These are phyloP conservation scores for Fusarium dlaminii DNA, from an alignment of 2,329 filamentous ascomycete genomes.

Conservation along the genomic window DNA sequence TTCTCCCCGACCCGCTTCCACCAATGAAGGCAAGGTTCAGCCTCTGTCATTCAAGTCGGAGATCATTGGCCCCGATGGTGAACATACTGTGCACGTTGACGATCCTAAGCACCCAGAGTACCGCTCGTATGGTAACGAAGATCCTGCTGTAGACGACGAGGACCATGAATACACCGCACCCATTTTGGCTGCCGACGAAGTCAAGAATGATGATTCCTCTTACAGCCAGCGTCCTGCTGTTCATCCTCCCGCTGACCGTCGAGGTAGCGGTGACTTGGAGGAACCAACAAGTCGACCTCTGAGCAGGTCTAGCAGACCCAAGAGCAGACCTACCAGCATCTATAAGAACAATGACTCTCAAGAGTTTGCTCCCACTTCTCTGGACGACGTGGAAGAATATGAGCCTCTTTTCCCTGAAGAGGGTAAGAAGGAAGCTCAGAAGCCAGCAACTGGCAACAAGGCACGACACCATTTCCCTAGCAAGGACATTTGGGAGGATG, in stretches of 20 bases:
- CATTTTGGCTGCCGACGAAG: constrained; percentile 89
- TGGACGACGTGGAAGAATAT: constrained; percentile 92
- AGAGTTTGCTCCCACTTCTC: constrained; percentile 71
- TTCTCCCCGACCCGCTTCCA: constrained; percentile 67
- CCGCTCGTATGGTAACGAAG: constrained; percentile 50
- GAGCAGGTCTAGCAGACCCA: constrained; percentile 58
- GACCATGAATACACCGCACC: constrained; percentile 75
- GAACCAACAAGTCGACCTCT: constrained; percentile 69
- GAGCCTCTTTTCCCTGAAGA: constrained; percentile 93
- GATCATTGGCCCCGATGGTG: constrained; percentile 55
- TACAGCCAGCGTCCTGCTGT: constrained; percentile 83
- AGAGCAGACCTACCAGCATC: constrained; percentile 58
- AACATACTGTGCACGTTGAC: constrained; percentile 78
- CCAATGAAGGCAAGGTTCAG: constrained; percentile 38
- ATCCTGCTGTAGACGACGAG: constrained; percentile 63
- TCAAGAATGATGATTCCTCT: constrained; percentile 75
- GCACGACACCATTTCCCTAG: constrained; percentile 83
- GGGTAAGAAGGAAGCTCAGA: constrained; percentile 60
- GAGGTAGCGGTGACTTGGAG: constrained; percentile 66
- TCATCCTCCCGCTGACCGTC: constrained; percentile 74
- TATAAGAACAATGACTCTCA: constrained; percentile 63
- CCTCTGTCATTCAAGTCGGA: constrained; percentile 43
- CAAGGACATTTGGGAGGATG: constrained; percentile 97
- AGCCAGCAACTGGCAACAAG: constrained; percentile 56
- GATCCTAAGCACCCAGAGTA: constrained; percentile 57